phyloP scores from a whole-genome alignment of 1,139 yeast species.

The Torulaspora globosa region DNA sequence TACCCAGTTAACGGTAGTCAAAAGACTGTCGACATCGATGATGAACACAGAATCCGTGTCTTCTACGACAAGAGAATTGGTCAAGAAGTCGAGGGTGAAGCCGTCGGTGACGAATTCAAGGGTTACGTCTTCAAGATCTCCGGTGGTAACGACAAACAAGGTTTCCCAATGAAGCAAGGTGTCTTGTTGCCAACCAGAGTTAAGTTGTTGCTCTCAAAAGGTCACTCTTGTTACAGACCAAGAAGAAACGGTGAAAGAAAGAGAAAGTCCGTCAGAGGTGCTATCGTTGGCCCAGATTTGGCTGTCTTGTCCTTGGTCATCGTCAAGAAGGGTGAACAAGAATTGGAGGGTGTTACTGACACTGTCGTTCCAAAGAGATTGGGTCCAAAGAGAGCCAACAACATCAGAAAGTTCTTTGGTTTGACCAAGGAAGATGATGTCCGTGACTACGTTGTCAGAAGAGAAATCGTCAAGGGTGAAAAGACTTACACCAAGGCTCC shows the following conservation, averaged over 20 bases:
- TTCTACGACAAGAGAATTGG: constrained; percentile 99
- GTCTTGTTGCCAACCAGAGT: constrained; percentile 99
- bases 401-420: constrained; percentile 99
- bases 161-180: constrained; percentile 99
- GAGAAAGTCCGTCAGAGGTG: constrained; percentile 99
- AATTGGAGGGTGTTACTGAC: constrained; percentile 95
- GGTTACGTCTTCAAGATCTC: constrained; percentile 98
- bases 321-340: constrained; percentile 96
- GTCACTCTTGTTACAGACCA: constrained; percentile 99
- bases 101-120: constrained; percentile 97
- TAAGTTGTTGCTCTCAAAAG: constrained; percentile 88
- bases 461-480: constrained; percentile 97
- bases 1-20: constrained; percentile 99
- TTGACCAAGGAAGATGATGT: constrained; percentile 96
- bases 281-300: constrained; percentile 96
- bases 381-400: constrained; percentile 99
- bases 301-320: constrained; percentile 90
- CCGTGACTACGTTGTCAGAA: constrained; percentile 93
- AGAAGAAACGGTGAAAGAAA: constrained; percentile 99
- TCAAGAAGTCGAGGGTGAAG: constrained; percentile 99
- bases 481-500: constrained; percentile 99
- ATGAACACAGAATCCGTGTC: constrained; percentile 97
- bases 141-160: constrained; percentile 99
- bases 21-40: constrained; percentile 95
- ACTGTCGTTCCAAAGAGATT: constrained; percentile 94